A percentile compares a stretch with the other conserved stretches of the same genome.
phyloP scores from a whole-genome alignment of 2,329 filamentous ascomycete species.

The Ilyonectria sp. region DNA sequence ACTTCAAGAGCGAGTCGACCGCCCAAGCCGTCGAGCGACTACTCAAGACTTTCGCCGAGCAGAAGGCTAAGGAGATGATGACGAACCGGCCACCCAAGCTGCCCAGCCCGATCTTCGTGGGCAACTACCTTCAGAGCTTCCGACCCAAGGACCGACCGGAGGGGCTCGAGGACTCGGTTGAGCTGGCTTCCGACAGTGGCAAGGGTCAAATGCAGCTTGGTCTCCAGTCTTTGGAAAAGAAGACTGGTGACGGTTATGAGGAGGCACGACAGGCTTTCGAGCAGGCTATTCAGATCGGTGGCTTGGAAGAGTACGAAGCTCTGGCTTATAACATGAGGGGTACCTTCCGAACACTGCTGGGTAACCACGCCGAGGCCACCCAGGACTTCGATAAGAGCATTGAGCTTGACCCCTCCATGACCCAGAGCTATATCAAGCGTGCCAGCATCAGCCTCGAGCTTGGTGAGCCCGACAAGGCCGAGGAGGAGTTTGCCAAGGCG shows the following conservation, averaged over 20 bases:
- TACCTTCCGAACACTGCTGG: slow-evolving; percentile 93
- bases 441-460: slow-evolving; percentile 98
- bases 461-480: slow-evolving; percentile 88
- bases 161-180: slow-evolving; percentile 86
- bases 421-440: slow-evolving; percentile 98
- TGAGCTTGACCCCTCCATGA: slow-evolving; percentile 87
- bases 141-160: slow-evolving; percentile 83
- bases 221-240: slow-evolving; percentile 84
- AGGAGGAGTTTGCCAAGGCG: slow-evolving; percentile 89
- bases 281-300: slow-evolving; percentile 86
- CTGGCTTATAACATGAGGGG: slow-evolving; percentile 97
- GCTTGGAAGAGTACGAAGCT: slow-evolving; percentile 86
- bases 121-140: slow-evolving; percentile 99
- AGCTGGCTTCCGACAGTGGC: slow-evolving; percentile 83
- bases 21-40: slow-evolving; percentile 92
- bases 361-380: slow-evolving; percentile 87
- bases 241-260: slow-evolving; percentile 92
- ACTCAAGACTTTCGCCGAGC: slow-evolving; percentile 96
- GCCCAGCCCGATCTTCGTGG: slow-evolving; percentile 95
- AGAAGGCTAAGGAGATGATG: slow-evolving; percentile 92
- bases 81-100: slow-evolving; percentile 88
- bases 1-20: slow-evolving; percentile 92
- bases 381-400: slow-evolving; percentile 93
- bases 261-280: slow-evolving; percentile 90
- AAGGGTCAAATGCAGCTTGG: slow-evolving; percentile 90